These are phyloP conservation scores for Selenicereus undatus DNA, from an alignment of 148 eudicot species.

Conservation along the genomic window DNA sequence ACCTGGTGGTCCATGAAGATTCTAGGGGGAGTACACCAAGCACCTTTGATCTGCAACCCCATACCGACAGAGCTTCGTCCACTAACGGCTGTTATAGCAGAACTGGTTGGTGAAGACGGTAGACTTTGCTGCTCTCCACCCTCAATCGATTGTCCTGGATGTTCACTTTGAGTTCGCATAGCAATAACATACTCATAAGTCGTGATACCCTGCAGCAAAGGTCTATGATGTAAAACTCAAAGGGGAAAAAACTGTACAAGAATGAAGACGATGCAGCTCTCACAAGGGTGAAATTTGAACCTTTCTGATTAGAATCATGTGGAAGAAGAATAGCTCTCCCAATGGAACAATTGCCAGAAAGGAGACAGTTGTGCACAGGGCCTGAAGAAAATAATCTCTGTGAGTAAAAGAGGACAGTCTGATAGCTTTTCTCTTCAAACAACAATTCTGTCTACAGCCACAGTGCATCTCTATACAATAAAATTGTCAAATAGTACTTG, in stretches of 20 bases:
- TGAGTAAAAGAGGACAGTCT: not conserved
- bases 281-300: constrained; percentile 28
- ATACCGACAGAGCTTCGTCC: constrained; percentile 82
- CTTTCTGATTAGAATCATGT: constrained; percentile 85
- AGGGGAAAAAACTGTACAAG: not conserved
- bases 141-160: constrained; percentile 74
- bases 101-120: constrained; percentile 84
- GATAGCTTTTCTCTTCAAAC: constrained; percentile 2
- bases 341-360: constrained; percentile 76
- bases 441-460: not conserved
- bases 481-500: not conserved
- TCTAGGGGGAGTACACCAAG: constrained; percentile 98
- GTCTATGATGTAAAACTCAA: not conserved
- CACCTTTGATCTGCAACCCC: constrained; percentile 78
- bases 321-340: constrained; percentile 93
- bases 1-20: constrained; percentile 92
- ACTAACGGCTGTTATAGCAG: constrained; percentile 84
- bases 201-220: constrained; percentile 67
- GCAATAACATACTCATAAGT: constrained; percentile 95
- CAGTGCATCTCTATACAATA: not conserved
- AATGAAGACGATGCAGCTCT: not conserved
- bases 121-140: constrained; percentile 74
- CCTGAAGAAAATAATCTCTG: constrained; percentile 45
- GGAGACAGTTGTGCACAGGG: constrained; percentile 67
- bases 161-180: constrained; percentile 88